Conservation (phyloP, 345 rosid species). For the Pistacia atlantica region DNA sequence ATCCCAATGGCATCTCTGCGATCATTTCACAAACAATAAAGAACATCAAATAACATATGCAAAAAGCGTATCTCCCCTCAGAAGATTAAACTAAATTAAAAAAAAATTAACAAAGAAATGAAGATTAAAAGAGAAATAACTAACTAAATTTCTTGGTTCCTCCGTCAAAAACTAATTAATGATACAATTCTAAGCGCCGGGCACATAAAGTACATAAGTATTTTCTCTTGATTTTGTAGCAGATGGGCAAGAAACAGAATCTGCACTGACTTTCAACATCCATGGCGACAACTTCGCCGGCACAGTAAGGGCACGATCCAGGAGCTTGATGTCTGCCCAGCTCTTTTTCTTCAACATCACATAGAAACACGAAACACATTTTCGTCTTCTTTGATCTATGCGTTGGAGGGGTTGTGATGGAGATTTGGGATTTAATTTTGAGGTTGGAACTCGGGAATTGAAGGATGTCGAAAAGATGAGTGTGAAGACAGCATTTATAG, state of each 20-base stretch:
- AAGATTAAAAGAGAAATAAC: no score
- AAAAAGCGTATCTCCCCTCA: no score
- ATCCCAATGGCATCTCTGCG: no score
- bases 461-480: not conserved
- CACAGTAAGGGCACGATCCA: constrained; percentile 80
- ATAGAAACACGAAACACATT: constrained; percentile 64
- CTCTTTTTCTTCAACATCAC: constrained; percentile 61
- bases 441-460: not conserved
- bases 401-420: not conserved
- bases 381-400: not conserved
- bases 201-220: constrained; percentile 63
- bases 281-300: constrained; percentile 69
- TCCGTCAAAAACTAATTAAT: not conserved
- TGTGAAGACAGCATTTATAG: not conserved
- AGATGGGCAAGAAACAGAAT: constrained; percentile 78
- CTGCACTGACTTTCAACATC: constrained; percentile 75
- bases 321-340: constrained; percentile 72
- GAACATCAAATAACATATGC: no score
- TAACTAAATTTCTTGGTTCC: no score
- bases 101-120: no score
- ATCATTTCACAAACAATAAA: no score
- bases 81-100: no score
- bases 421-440: no score
- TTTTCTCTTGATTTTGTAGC: constrained; percentile 61
- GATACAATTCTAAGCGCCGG: constrained; percentile 49